Evolutionary conservation across 1,284 basidiomycete species (phyloP).

Genomic region (Somion occarium): DNA sequence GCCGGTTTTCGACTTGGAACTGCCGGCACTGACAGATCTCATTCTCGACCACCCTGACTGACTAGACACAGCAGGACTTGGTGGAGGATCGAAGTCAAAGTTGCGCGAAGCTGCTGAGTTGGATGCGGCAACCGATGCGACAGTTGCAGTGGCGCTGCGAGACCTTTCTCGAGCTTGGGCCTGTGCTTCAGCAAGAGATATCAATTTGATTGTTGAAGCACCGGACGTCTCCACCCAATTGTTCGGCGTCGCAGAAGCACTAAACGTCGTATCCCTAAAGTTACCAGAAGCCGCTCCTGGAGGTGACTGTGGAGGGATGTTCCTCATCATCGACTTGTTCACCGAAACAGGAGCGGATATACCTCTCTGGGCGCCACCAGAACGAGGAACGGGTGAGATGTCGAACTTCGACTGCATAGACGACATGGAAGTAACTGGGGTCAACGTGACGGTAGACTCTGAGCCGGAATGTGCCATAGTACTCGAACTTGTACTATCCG

Average conservation of each 20-base stretch:
- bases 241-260: slow-evolving; percentile 19
- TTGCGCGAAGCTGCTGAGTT: not conserved
- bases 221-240: slow-evolving; percentile 43
- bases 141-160: slow-evolving; percentile 44
- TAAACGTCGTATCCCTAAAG: no score
- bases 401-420: slow-evolving; percentile 37
- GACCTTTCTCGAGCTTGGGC: slow-evolving; percentile 49
- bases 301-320: slow-evolving; percentile 24
- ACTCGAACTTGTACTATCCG: slow-evolving; percentile 38
- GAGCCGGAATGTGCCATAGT: slow-evolving; percentile 36
- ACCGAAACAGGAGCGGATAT: slow-evolving; percentile 29
- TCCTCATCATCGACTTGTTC: slow-evolving; percentile 17
- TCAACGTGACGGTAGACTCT: slow-evolving; percentile 35
- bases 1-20: slow-evolving; percentile 38
- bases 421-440: slow-evolving; percentile 42
- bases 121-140: slow-evolving; percentile 20
- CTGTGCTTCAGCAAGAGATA: slow-evolving; percentile 72
- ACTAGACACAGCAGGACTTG: slow-evolving; percentile 9
- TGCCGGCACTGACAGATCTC: slow-evolving; percentile 58
- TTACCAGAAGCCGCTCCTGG: slow-evolving; percentile 27
- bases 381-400: slow-evolving; percentile 18
- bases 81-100: slow-evolving; percentile 4
- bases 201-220: slow-evolving; percentile 55
- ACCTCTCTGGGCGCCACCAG: slow-evolving; percentile 19
- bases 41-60: slow-evolving; percentile 15